These are phyloP conservation scores for Xylariaceae sp. DNA, from an alignment of 2,329 filamentous ascomycete species.

Conservation along the genomic window DNA sequence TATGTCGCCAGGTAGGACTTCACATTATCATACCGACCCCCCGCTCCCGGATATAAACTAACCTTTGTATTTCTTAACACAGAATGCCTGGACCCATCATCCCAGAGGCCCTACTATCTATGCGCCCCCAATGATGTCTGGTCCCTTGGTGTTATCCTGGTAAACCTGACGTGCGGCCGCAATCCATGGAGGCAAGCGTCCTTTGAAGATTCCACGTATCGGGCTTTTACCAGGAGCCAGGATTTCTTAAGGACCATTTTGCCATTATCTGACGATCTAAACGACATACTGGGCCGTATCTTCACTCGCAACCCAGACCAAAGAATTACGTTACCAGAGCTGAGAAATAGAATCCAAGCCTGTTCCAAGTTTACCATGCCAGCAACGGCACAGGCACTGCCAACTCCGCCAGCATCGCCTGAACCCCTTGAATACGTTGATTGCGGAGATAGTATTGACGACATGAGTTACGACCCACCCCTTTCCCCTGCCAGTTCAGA, in stretches of 20 bases:
- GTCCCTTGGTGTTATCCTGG: constrained; percentile 96
- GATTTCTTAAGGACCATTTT: constrained; percentile 93
- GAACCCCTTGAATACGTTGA: constrained; percentile 54
- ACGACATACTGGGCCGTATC: constrained; percentile 83
- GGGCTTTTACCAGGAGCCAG: constrained; percentile 82
- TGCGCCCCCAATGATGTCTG: constrained; percentile 97
- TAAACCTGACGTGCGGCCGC: constrained; percentile 96
- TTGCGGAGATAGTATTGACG: constrained; percentile 53
- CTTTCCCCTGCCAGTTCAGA: constrained; percentile 57
- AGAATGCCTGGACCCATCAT: constrained; percentile 88
- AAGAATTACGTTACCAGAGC: constrained; percentile 80
- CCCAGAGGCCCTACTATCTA: constrained; percentile 79
- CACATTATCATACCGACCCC: constrained; percentile 20
- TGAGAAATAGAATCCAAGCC: constrained; percentile 75
- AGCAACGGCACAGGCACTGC: constrained; percentile 43
- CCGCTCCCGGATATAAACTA: constrained; percentile 29
- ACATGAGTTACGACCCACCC: constrained; percentile 51
- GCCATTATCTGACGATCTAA: constrained; percentile 86
- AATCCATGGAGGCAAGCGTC: constrained; percentile 99
- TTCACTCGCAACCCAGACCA: constrained; percentile 86
- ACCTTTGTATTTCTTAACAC: constrained; percentile 33
- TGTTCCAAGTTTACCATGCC: constrained; percentile 75
- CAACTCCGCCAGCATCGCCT: constrained; percentile 51
- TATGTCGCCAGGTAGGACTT: constrained; percentile 91
- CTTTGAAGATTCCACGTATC: constrained; percentile 91